phyloP scores from a whole-genome alignment of 345 rosid species.

The Salix suchowensis region DNA sequence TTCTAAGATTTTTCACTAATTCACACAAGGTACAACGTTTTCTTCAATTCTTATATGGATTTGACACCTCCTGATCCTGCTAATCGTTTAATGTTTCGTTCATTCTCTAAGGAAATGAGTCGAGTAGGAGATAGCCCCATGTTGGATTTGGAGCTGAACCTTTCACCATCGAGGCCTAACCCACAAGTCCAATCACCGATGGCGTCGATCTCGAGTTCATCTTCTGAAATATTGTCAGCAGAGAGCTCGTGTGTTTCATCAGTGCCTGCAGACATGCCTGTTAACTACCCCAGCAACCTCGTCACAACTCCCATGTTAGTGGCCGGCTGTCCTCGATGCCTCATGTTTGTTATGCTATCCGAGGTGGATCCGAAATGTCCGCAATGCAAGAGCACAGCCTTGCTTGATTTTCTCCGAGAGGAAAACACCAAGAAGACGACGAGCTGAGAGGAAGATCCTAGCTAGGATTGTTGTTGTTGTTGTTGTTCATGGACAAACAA shows the following conservation, averaged over 20 bases:
- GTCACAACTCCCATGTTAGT: conserved; percentile 35
- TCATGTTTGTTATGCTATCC: conserved; percentile 57
- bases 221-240: conserved; percentile 11
- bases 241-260: conserved; percentile 49
- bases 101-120: conserved; percentile 20
- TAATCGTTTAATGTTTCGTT: background rate
- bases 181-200: conserved; percentile 6
- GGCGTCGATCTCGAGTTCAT: conserved; percentile 17
- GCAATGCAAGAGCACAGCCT: conserved; percentile 48
- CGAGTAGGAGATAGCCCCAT: conserved; percentile 16
- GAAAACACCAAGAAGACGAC: background rate
- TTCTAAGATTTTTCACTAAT: background rate
- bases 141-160: conserved; percentile 47
- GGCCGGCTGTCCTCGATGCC: conserved; percentile 56
- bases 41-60: background rate
- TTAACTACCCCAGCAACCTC: conserved; percentile 10
- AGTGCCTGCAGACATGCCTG: conserved; percentile 17
- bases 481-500: background rate
- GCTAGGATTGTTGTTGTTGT: background rate
- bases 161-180: conserved; percentile 32
- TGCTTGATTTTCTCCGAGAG: conserved; percentile 31
- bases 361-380: conserved; percentile 54
- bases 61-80: background rate
- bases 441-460: background rate
- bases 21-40: background rate